Conservation (phyloP, 1,284 basidiomycete genomes). For the Ustilago tritici region DNA sequence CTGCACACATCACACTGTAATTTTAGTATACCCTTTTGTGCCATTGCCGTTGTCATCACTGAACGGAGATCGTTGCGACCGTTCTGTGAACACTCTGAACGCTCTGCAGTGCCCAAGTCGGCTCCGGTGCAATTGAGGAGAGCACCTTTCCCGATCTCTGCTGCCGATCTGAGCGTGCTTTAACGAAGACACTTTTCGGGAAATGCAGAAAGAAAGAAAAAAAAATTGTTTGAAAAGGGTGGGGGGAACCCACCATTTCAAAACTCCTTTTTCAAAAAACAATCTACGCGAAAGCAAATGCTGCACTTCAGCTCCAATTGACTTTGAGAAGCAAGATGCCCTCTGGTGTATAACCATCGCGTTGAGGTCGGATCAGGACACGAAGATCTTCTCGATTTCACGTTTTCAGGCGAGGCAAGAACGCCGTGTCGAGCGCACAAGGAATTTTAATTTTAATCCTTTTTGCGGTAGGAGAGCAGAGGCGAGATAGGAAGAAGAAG, state of each 20-base stretch:
- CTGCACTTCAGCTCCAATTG: too few species aligned
- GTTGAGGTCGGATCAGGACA: slow-evolving; percentile 13
- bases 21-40: slow-evolving; percentile 14
- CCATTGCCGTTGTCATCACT: background rate
- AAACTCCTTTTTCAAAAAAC: background rate
- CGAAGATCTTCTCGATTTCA: background rate
- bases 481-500: background rate
- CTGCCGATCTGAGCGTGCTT: slow-evolving; percentile 9
- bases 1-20: background rate
- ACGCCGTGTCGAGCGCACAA: background rate
- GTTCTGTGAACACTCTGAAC: background rate
- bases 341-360: background rate
- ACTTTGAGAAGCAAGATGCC: background rate
- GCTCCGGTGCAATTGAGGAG: background rate
- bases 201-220: slow-evolving; percentile 2
- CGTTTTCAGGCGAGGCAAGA: slow-evolving; percentile 2
- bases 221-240: background rate
- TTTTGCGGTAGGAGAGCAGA: background rate
- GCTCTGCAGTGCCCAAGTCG: background rate
- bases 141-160: slow-evolving; percentile 4
- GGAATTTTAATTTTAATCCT: slow-evolving; percentile 1
- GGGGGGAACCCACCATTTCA: slow-evolving; percentile 1
- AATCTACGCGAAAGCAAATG: background rate
- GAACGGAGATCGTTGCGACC: background rate
- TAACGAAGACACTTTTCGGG: background rate